These are phyloP conservation scores for Plectranthus barbatus DNA, from an alignment of 257 asterid species.

Conservation along the genomic window DNA sequence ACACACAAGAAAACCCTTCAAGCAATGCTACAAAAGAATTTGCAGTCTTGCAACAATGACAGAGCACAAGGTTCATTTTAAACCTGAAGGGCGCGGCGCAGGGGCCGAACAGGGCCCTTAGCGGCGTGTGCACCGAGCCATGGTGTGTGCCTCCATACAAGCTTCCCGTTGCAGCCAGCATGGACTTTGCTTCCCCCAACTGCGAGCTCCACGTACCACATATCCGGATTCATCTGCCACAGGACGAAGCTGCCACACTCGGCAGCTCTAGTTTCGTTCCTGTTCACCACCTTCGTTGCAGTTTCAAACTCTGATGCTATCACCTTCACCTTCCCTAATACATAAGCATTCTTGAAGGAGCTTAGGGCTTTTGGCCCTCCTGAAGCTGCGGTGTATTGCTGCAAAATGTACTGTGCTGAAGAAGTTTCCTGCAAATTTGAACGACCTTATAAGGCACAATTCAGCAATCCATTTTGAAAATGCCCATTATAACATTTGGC, in stretches of 20 bases:
- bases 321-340: conserved; percentile 78
- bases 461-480: neutral
- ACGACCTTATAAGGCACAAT: neutral
- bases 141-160: conserved; percentile 82
- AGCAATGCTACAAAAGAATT: too few relatives aligned
- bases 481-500: neutral
- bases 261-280: conserved; percentile 41
- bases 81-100: conserved; percentile 87
- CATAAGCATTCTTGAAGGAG: conserved; percentile 67
- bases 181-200: too few relatives aligned
- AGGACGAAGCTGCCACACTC: conserved; percentile 75
- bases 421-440: conserved; percentile 56
- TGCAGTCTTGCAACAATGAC: neutral
- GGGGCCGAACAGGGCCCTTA: conserved; percentile 60
- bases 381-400: conserved; percentile 76
- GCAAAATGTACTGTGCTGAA: conserved; percentile 76
- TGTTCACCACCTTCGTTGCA: too few relatives aligned
- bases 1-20: too few relatives aligned
- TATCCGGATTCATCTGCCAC: conserved; percentile 84
- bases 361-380: conserved; percentile 65
- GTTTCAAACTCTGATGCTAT: too few relatives aligned
- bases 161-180: conserved; percentile 78
- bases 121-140: conserved; percentile 95
- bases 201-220: conserved; percentile 86
- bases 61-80: neutral